phyloP scores from a whole-genome alignment of 257 asterid genomes.

The Solanum clarkiae region DNA sequence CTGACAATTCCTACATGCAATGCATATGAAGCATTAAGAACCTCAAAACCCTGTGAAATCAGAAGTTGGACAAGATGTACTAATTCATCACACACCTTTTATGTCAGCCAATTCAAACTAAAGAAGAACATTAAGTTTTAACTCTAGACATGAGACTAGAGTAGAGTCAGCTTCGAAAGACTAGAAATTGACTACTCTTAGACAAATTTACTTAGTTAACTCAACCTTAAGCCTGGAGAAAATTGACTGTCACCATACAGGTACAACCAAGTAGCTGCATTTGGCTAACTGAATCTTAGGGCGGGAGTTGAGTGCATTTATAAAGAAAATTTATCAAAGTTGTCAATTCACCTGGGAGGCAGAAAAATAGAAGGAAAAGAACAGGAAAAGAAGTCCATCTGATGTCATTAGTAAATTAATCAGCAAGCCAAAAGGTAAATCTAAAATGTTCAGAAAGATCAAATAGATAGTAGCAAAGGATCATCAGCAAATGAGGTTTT shows the following conservation, averaged over 20 bases:
- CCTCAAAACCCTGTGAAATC: background rate
- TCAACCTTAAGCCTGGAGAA: background rate
- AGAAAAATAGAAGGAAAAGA: background rate
- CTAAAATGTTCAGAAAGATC: background rate
- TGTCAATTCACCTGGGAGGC: background rate
- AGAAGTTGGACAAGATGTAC: background rate
- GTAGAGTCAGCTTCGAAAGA: background rate
- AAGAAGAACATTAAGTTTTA: background rate
- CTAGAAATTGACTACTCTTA: background rate
- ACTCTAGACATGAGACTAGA: background rate
- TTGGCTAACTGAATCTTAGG: background rate
- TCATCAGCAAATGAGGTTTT: background rate
- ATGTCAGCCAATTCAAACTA: background rate
- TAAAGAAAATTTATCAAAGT: background rate
- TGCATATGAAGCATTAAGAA: background rate
- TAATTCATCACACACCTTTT: background rate
- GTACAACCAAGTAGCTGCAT: background rate
- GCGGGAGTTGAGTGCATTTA: background rate
- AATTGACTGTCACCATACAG: background rate
- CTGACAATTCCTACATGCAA: background rate
- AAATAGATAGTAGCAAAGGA: background rate
- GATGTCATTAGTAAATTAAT: background rate
- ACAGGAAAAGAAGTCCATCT: background rate
- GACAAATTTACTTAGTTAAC: background rate
- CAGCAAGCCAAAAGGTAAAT: background rate